Conservation (phyloP, 345 rosid species). For the Laguncularia racemosa region DNA sequence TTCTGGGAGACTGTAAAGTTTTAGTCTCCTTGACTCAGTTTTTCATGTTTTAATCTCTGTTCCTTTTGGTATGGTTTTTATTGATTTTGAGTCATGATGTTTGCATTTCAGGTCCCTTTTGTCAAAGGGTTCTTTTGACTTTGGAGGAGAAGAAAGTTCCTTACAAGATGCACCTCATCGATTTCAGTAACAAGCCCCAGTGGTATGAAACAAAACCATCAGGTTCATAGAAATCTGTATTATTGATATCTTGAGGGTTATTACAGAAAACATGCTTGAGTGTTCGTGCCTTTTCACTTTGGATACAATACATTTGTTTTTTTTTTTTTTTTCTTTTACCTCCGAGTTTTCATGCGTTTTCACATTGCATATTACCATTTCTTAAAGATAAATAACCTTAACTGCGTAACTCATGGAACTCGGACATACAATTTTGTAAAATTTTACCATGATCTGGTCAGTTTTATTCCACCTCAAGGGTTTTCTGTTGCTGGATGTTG, state of each 20-base stretch:
- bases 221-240: neutral
- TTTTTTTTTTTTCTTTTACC: no score
- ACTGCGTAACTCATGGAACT: no score
- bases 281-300: no score
- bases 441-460: no score
- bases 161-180: constrained; percentile 47
- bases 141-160: constrained; percentile 83
- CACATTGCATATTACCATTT: no score
- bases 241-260: neutral
- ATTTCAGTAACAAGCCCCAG: constrained; percentile 60
- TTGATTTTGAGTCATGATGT: neutral
- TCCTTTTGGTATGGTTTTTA: neutral
- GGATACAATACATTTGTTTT: no score
- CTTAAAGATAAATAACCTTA: no score
- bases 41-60: neutral
- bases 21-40: neutral
- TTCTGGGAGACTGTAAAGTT: constrained; percentile 66
- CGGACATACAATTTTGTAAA: no score
- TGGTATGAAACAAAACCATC: constrained; percentile 34
- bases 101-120: constrained; percentile 56
- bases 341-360: no score
- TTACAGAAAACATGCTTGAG: no score
- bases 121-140: constrained; percentile 56
- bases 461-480: no score
- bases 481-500: no score